Evolutionary conservation across 2,329 filamentous ascomycete genomes (phyloP).

Genomic region (Reticulascus tulasneorum): DNA sequence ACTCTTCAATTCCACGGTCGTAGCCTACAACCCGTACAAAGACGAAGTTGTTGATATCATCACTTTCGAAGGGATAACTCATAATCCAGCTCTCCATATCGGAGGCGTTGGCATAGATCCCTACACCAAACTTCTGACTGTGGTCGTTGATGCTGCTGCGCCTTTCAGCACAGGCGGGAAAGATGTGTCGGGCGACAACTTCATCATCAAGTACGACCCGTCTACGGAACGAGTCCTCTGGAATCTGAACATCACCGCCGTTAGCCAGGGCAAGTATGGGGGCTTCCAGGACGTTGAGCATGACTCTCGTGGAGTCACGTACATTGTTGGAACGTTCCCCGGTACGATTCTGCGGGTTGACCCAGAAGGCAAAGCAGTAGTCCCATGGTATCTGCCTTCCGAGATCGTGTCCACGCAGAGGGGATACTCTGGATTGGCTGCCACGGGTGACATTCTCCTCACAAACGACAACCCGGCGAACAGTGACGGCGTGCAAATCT

Average conservation of each 20-base stretch:
- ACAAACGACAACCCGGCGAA: no score
- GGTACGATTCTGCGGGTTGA: constrained; percentile 15
- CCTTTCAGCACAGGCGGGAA: constrained; percentile 14
- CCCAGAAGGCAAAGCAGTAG: constrained; percentile 5
- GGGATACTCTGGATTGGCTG: constrained; percentile 16
- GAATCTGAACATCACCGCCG: constrained; percentile 14
- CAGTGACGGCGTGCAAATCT: constrained; percentile 10
- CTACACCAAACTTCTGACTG: constrained; percentile 11
- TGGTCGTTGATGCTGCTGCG: constrained; percentile 14
- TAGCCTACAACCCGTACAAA: constrained; percentile 16
- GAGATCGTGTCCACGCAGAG: constrained; percentile 8
- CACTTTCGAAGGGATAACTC: constrained; percentile 13
- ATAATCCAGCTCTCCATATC: constrained; percentile 11
- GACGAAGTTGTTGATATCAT: constrained; percentile 12
- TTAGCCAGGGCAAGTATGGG: constrained; percentile 13
- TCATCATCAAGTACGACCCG: constrained; percentile 17
- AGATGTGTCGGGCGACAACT: constrained; percentile 16
- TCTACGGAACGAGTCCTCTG: constrained; percentile 13
- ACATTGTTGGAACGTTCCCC: constrained; percentile 15
- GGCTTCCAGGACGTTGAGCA: constrained; percentile 17
- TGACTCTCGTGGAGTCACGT: constrained; percentile 15
- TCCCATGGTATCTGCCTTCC: constrained; percentile 14
- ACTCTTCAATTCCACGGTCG: constrained; percentile 17
- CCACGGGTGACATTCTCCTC: constrained; percentile 9
- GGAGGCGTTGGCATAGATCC: constrained; percentile 15